Evolutionary conservation across 192 early-diverging fungal genomes (phyloP), one percentile per base, ranked within the genome.

Genomic region (Physocladia obscura): DNA sequence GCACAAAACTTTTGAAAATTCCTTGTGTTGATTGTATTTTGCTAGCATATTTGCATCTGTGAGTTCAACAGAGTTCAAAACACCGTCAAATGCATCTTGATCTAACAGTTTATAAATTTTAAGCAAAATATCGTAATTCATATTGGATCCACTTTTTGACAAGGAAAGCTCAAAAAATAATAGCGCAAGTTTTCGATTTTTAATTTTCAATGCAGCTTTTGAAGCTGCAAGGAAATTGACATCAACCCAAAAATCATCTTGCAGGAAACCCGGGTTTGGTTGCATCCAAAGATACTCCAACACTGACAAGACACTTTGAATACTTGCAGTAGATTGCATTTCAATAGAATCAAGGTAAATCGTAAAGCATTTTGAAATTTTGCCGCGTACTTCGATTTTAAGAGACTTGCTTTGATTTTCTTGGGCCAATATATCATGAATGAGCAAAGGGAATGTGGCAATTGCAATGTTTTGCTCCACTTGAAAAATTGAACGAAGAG

Each of bases 11-110:
- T 68, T 68, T 3, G 38, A 35, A 8, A 54, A 40, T 24, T 68
- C 65, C 24, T 68, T 68, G 17, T 39, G 50, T 19, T 56, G 34
- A 56, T 56, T 39, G 37, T 40, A 68, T 4, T 34, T 13, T 35
- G 26, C 26, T 8, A 36, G 5, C 1, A 65, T 27, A 3, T 62
- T 63, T n/a, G 27, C 52, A 48, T 71, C 68, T 27, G 60, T 36
- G n/a, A 57, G 59, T 1, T 64, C 69, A 5, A 57, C 40, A 2
- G 44, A 48, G 8, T 49, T 27, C 37, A 76, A 69, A 19, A 79
- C 75, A 39, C 80, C 80, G 31, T 76, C 71, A 26, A 79, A 76
- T 17, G 69, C 80, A 44, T 81, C 80, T 2, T 34, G 24, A 58
- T 79, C 74, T 34, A 81, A 60, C 31, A 19, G 31, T 32, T 54